A percentile compares a stretch with the other conserved stretches of the same genome.
Conservation (phyloP, 2,329 filamentous ascomycete genomes). For the Stachybotrys echinatus region DNA sequence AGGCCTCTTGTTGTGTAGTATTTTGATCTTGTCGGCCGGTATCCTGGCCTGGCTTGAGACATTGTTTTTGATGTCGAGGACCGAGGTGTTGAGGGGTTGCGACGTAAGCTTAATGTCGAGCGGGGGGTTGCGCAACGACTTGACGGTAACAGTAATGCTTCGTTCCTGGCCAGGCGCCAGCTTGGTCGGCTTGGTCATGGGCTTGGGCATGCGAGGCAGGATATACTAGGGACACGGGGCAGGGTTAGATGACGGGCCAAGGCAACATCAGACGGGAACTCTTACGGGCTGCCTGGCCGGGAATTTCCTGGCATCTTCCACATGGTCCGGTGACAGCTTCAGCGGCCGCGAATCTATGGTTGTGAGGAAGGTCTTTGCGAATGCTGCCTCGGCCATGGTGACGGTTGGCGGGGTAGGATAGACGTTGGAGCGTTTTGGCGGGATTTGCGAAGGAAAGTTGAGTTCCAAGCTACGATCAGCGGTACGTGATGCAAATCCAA, state of each 20-base stretch:
- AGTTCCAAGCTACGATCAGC: too few relatives aligned
- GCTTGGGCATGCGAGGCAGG: conserved; percentile 61
- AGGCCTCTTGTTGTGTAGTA: conserved; percentile 85
- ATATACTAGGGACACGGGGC: conserved; percentile 55
- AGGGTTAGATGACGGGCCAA: not conserved
- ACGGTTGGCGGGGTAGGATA: conserved; percentile 3
- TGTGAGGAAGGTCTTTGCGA: conserved; percentile 78
- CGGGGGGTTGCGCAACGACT: conserved; percentile 71
- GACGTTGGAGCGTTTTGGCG: not conserved
- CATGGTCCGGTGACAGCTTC: conserved; percentile 84
- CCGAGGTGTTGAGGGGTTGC: conserved; percentile 62
- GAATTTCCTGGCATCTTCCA: conserved; percentile 78
- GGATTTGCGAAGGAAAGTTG: too few relatives aligned
- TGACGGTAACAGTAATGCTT: conserved; percentile 56
- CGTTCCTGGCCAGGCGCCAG: conserved; percentile 48
- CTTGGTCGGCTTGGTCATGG: conserved; percentile 44
- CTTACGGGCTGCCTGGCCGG: conserved; percentile 70
- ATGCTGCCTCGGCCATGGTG: conserved; percentile 75
- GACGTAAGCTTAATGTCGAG: conserved; percentile 62
- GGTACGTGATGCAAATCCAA: too few relatives aligned
- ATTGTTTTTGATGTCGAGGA: conserved; percentile 71
- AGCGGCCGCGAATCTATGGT: conserved; percentile 71
- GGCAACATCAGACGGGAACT: not conserved
- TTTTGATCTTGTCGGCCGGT: conserved; percentile 73
- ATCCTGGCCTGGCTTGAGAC: conserved; percentile 60